Conservation (phyloP, 768 basidiomycete species). For the Podaxis rugospora region DNA sequence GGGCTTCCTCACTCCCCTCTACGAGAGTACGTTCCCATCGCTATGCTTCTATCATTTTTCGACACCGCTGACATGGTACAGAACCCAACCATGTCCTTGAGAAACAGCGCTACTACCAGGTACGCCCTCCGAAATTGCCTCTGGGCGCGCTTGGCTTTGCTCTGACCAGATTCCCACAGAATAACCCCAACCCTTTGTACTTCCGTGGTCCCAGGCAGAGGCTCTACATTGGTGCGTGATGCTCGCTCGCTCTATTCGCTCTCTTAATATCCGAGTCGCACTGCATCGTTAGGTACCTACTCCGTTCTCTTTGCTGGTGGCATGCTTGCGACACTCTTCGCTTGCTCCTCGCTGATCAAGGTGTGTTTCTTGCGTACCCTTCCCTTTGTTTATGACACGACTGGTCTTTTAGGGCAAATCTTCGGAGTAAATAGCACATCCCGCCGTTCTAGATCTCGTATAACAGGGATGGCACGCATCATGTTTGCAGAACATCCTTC, state of each 20-base stretch:
- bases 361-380: constrained; percentile 24
- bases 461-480: neutral
- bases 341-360: constrained; percentile 41
- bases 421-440: constrained; percentile 1
- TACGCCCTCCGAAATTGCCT: constrained; percentile 19
- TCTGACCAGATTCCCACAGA: constrained; percentile 22
- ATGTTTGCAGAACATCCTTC: neutral
- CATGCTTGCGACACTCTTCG: constrained; percentile 48
- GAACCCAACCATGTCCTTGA: constrained; percentile 59
- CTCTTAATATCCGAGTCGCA: constrained; percentile 3
- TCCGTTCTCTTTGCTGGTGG: constrained; percentile 49
- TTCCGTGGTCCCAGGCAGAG: constrained; percentile 57
- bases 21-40: constrained; percentile 49
- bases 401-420: constrained; percentile 20
- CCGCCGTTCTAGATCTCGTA: neutral
- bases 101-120: constrained; percentile 67
- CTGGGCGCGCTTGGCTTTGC: neutral
- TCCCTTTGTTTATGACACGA: neutral
- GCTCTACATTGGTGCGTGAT: constrained; percentile 57
- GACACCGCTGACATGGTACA: constrained; percentile 29
- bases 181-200: constrained; percentile 49
- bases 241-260: neutral
- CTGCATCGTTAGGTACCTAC: constrained; percentile 43
- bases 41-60: constrained; percentile 1
- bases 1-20: constrained; percentile 50